Conservation (phyloP, 2,329 filamentous ascomycete genomes). For the Aurifilum marmelostoma region DNA sequence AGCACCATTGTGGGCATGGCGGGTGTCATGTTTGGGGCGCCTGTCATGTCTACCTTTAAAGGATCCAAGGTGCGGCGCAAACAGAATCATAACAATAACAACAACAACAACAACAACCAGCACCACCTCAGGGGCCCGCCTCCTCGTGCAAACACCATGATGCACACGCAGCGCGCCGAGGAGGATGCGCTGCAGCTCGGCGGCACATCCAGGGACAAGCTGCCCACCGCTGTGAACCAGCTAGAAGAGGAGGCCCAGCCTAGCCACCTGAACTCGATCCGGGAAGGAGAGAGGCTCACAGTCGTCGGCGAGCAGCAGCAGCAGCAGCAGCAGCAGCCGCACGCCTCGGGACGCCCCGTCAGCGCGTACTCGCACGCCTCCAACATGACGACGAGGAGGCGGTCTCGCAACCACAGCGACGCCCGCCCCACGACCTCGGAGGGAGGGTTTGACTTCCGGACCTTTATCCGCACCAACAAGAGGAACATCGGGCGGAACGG, state of each 20-base stretch:
- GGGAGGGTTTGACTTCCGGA: constrained; percentile 33
- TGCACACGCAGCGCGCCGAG: constrained; percentile 25
- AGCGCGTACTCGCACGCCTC: constrained; percentile 15
- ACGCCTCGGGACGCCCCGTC: constrained; percentile 11
- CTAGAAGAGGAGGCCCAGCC: background rate
- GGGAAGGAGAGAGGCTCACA: constrained; percentile 20
- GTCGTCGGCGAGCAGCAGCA: background rate
- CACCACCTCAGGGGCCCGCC: background rate
- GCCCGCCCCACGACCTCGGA: constrained; percentile 29
- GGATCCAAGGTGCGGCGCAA: background rate
- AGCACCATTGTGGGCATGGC: constrained; percentile 33
- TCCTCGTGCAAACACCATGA: constrained; percentile 6
- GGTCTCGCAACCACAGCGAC: constrained; percentile 14
- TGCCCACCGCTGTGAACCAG: background rate
- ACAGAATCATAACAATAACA: background rate
- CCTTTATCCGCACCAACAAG: constrained; percentile 38
- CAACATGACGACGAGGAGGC: constrained; percentile 1
- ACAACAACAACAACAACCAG: too few species aligned
- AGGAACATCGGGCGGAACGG: constrained; percentile 54
- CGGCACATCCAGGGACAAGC: background rate
- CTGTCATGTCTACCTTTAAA: constrained; percentile 29
- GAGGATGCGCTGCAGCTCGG: constrained; percentile 21
- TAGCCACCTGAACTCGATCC: constrained; percentile 24
- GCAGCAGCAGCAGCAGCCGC: background rate
- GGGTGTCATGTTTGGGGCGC: constrained; percentile 33